Evolutionary conservation across 345 rosid species (phyloP).

Genomic region (Lenwebbia sp.): DNA sequence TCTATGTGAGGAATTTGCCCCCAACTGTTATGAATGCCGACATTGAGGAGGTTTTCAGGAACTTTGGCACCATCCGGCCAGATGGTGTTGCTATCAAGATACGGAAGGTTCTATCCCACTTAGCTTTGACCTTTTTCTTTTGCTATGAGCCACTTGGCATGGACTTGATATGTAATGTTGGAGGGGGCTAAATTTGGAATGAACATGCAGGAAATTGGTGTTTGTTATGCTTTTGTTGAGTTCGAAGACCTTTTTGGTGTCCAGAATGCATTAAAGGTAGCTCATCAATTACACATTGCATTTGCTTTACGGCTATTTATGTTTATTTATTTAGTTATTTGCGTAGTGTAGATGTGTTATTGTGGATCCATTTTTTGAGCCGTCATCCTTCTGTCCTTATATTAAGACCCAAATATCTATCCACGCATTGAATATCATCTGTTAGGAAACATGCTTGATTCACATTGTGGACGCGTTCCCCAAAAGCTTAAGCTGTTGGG

Average conservation of each 20-base stretch:
- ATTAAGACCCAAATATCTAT: neutral
- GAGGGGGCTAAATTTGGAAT: conserved; percentile 3
- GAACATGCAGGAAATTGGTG: conserved; percentile 61
- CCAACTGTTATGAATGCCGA: conserved; percentile 65
- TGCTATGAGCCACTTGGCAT: neutral
- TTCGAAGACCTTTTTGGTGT: conserved; percentile 80
- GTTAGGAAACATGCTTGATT: neutral
- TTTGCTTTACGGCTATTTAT: neutral
- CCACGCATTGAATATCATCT: neutral
- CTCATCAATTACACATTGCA: neutral
- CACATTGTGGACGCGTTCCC: neutral
- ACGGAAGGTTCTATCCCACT: conserved; percentile 50
- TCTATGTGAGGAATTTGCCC: conserved; percentile 93
- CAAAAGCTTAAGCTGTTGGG: neutral
- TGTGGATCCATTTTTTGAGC: neutral
- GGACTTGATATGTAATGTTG: neutral
- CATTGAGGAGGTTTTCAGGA: conserved; percentile 75
- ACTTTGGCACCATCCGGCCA: conserved; percentile 78
- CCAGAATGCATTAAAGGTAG: conserved; percentile 88
- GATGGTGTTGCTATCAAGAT: conserved; percentile 85
- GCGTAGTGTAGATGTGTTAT: neutral
- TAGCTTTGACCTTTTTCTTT: neutral
- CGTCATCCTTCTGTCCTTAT: neutral
- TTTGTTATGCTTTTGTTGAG: conserved; percentile 96
- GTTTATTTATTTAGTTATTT: neutral